These are phyloP conservation scores for Pseudogymnoascus sp. DNA, from an alignment of 2,329 filamentous ascomycete species.

Conservation along the genomic window DNA sequence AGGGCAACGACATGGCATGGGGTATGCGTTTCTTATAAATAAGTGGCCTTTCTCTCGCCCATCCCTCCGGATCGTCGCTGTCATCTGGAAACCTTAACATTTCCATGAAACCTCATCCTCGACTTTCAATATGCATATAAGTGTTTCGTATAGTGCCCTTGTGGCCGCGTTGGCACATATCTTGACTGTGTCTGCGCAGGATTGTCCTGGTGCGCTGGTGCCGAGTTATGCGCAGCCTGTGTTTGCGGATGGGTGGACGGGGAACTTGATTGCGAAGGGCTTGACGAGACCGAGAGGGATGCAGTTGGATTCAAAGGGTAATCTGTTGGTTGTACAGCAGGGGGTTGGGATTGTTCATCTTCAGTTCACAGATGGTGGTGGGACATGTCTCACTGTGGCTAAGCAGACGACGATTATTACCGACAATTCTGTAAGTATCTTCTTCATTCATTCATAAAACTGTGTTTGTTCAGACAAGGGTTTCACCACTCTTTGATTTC, in stretches of 20 bases:
- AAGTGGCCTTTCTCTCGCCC: background rate
- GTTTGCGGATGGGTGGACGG: conserved; percentile 23
- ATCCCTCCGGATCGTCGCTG: background rate
- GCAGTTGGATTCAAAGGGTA: conserved; percentile 26
- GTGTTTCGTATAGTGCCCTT: background rate
- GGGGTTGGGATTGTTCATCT: conserved; percentile 24
- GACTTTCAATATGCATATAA: background rate
- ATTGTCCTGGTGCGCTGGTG: conserved; percentile 2
- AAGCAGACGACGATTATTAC: conserved; percentile 20
- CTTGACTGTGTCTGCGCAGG: background rate
- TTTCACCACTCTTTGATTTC: background rate
- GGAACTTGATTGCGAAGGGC: conserved; percentile 23
- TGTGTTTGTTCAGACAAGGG: background rate
- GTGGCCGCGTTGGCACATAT: background rate
- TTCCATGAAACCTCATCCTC: background rate
- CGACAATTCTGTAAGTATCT: conserved; percentile 14
- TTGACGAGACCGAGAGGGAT: conserved; percentile 25
- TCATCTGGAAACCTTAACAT: background rate
- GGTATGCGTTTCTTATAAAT: background rate
- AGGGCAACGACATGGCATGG: background rate
- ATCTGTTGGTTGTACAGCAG: conserved; percentile 26
- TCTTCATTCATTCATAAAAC: background rate
- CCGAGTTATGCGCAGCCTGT: conserved; percentile 20
- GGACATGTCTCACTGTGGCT: conserved; percentile 19
- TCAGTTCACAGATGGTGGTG: conserved; percentile 21